phyloP scores from a whole-genome alignment of 768 basidiomycete species.

The Gyrodon lividus region DNA sequence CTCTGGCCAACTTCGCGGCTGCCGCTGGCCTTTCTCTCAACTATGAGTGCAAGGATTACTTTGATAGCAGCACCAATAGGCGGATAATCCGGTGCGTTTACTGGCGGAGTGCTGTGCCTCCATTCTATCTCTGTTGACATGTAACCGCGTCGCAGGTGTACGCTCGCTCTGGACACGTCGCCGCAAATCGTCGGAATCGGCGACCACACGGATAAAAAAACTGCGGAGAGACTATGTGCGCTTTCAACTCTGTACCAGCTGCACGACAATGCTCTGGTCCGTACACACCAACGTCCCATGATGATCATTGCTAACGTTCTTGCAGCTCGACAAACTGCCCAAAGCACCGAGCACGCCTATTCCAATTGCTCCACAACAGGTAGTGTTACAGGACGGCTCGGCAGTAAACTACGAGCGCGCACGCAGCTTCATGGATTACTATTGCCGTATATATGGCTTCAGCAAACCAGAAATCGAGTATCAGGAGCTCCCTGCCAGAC shows the following conservation, averaged over 20 bases:
- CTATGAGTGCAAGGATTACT: slow-evolving; percentile 14
- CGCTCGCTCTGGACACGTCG: slow-evolving; percentile 26
- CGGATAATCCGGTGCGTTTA: slow-evolving; percentile 23
- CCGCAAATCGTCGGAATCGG: slow-evolving; percentile 57
- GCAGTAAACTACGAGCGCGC: slow-evolving; percentile 69
- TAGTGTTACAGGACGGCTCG: slow-evolving; percentile 59
- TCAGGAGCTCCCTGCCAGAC: slow-evolving; percentile 30
- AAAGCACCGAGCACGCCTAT: slow-evolving; percentile 12
- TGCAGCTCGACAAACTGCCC: slow-evolving; percentile 31
- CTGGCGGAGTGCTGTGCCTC: too few relatives aligned
- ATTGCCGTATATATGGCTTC: slow-evolving; percentile 79
- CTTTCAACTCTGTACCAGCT: slow-evolving; percentile 74
- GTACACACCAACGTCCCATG: slow-evolving; percentile 26
- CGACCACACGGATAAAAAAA: slow-evolving; percentile 55
- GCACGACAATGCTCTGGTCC: slow-evolving; percentile 58
- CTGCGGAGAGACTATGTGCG: slow-evolving; percentile 74
- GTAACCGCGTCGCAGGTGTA: slow-evolving; percentile 15
- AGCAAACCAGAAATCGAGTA: slow-evolving; percentile 69
- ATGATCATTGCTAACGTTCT: neutral
- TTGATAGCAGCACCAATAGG: slow-evolving; percentile 11
- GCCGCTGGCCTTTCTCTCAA: slow-evolving; percentile 12
- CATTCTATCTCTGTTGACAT: neutral
- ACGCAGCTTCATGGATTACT: slow-evolving; percentile 92
- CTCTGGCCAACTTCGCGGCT: slow-evolving; percentile 43
- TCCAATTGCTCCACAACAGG: slow-evolving; percentile 17